These are phyloP conservation scores for Neofusicoccum parvum DNA, from an alignment of 2,329 filamentous ascomycete genomes.

Conservation along the genomic window DNA sequence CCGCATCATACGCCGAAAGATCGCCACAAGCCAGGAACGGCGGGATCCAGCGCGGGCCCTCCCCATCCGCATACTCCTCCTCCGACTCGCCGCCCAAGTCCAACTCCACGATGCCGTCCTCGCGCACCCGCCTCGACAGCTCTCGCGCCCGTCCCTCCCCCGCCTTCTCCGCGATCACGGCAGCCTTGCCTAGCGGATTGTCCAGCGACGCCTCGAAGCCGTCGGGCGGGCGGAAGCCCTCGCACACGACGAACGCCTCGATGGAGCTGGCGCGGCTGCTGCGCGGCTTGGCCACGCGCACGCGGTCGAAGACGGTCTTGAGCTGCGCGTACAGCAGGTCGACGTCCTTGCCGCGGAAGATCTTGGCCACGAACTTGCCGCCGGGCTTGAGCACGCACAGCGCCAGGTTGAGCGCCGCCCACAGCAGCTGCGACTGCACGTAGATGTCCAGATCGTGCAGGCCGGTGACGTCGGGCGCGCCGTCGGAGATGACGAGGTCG, in stretches of 20 bases:
- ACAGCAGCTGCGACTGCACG: conserved; percentile 92
- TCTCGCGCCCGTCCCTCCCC: conserved; percentile 34
- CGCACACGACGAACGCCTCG: conserved; percentile 94
- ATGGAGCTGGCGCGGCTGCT: conserved; percentile 95
- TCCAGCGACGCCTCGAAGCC: conserved; percentile 77
- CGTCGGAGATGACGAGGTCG: conserved; percentile 92
- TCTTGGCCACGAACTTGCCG: conserved; percentile 97
- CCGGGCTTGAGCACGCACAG: conserved; percentile 90
- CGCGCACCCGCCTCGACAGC: conserved; percentile 34
- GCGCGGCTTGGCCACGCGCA: conserved; percentile 89
- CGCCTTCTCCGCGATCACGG: conserved; percentile 53
- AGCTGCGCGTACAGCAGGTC: conserved; percentile 93
- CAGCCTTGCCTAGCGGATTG: conserved; percentile 69
- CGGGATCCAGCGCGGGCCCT: conserved; percentile 76
- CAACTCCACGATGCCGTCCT: conserved; percentile 53
- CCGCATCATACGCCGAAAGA: conserved; percentile 90
- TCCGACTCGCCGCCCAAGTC: conserved; percentile 48
- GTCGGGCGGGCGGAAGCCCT: conserved; percentile 79
- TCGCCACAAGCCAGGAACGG: conserved; percentile 98
- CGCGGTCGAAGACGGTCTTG: conserved; percentile 83
- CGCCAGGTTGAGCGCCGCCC: conserved; percentile 89
- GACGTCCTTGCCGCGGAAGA: conserved; percentile 93
- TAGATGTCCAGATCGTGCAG: conserved; percentile 98
- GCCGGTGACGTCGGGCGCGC: conserved; percentile 93
- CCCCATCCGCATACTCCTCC: conserved; percentile 39